A percentile compares a stretch with the other conserved stretches of the same genome.
Conservation (phyloP, 495 filamentous ascomycete species). For the Talaromyces proteolyticus region DNA sequence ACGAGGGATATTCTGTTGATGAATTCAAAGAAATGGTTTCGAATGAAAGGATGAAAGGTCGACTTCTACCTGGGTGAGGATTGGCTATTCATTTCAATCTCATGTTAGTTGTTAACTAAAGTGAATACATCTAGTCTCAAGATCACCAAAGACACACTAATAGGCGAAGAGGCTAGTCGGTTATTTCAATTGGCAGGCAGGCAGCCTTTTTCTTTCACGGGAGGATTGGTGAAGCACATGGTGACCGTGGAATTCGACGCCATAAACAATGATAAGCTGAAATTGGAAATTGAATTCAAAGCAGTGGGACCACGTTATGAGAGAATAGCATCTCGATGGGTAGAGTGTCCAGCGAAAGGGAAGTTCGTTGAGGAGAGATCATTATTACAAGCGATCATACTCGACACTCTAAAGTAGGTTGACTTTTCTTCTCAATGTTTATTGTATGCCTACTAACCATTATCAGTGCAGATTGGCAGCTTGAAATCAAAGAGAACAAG, state of each 20-base stretch:
- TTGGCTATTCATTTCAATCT: too few species aligned
- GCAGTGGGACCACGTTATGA: constrained; percentile 20
- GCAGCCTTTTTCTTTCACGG: constrained; percentile 3
- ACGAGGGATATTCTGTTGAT: constrained; percentile 29
- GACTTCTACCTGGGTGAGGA: constrained; percentile 34
- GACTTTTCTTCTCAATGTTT: background rate
- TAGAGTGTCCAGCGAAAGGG: constrained; percentile 17
- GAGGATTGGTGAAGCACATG: constrained; percentile 21
- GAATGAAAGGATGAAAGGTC: constrained; percentile 29
- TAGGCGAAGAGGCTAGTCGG: constrained; percentile 19
- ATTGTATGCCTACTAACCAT: background rate
- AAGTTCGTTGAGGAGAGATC: constrained; percentile 11
- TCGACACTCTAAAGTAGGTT: constrained; percentile 28
- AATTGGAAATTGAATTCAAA: constrained; percentile 32
- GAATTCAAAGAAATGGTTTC: constrained; percentile 45
- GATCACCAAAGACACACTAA: constrained; percentile 15
- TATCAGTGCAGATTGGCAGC: constrained; percentile 29
- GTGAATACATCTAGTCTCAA: constrained; percentile 10
- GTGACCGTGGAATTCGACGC: constrained; percentile 39
- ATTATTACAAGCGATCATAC: constrained; percentile 26
- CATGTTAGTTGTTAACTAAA: too few species aligned
- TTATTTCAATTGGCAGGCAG: constrained; percentile 32
- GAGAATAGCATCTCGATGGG: constrained; percentile 25
- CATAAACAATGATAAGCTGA: constrained; percentile 17
- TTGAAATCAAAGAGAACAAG: constrained; percentile 29